Evolutionary conservation across 176 grass and related monocot genomes (phyloP).

Genomic region (maize (Zea mays)): DNA sequence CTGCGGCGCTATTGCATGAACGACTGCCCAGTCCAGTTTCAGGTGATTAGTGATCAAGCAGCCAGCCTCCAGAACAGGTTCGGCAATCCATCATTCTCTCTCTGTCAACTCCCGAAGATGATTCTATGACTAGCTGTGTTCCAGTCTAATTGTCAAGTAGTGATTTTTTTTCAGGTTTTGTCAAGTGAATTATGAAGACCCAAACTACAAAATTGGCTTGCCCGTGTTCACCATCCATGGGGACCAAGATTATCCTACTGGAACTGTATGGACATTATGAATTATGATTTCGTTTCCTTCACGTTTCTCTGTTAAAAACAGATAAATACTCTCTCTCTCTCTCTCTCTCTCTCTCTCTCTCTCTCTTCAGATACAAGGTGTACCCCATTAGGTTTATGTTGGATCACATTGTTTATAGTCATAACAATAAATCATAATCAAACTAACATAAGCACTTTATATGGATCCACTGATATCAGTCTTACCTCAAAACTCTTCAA

Average conservation of each 20-base stretch:
- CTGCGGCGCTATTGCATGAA: conserved; percentile 57
- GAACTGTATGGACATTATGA: conserved; percentile 56
- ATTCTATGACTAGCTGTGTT: not conserved
- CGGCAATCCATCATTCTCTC: not conserved
- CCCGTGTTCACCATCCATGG: conserved; percentile 94
- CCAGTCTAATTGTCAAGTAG: not conserved
- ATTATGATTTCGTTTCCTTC: not conserved
- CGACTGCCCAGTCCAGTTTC: conserved; percentile 60
- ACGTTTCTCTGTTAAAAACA: not conserved
- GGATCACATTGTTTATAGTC: not conserved
- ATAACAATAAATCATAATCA: not conserved
- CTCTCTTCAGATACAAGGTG: not conserved
- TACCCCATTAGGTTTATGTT: not conserved
- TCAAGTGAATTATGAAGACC: conserved; percentile 85
- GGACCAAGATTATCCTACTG: conserved; percentile 74
- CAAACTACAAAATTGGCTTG: conserved; percentile 71
- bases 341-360: not conserved
- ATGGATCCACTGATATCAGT: not conserved
- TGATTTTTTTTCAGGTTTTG: conserved; percentile 57
- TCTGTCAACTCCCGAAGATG: not conserved
- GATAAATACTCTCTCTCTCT: not conserved
- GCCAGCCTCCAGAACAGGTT: conserved; percentile 60
- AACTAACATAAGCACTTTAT: not conserved
- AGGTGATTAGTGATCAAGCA: conserved; percentile 71
- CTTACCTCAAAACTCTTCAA: not conserved